Evolutionary conservation across 352 stramenopile species (phyloP), one percentile per base, ranked within the genome.

Genomic region (Pseudoperonospora humuli): DNA sequence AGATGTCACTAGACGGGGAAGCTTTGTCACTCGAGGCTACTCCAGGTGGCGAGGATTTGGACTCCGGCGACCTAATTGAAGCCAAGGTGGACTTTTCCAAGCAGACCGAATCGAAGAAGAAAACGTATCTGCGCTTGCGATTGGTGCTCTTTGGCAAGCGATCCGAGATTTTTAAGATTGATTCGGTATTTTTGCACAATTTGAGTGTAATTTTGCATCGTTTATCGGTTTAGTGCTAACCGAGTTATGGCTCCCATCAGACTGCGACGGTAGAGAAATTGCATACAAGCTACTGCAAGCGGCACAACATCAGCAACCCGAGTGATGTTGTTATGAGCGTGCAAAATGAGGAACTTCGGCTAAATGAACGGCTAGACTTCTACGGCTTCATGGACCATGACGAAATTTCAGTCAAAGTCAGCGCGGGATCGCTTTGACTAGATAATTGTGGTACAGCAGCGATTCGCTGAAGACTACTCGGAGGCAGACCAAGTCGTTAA

Each of bases 21-120:
- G 17, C 35, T 0, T 46, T 88, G 25, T 29, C 45, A 7, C 32
- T 60, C 6, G 45, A 36, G 0, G 39, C 41, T 14, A 84, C 68
- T 11, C 64, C 71, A 1, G 32, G 37, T 1, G 42, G 39, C 4
- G 55, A 49, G 41, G 70, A 84, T 29, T 52, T 85, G 7, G 75
- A 85, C 31, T 57, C 66, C 2, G 71, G 64, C 19, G 71, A 88
- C 35, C 33, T 88, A 7, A 76, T 88, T 26, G 76, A 88, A 39
- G 73, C 76, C 11, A 84, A 83, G 25, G 76, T 86, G 24, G 71
- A 88, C 36, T 88, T 86, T 26, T 67, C 70, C 0, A 50, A 75
- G 47, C 68, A 80, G 25, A 60, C 39, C 20, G 46, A 64, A 24
- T 38, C 54, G 3, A 50, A 67, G n/a, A 76, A 77, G 39, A 84